Percentiles rank a stretch among this genome's conserved stretches.
phyloP scores from a whole-genome alignment of 495 filamentous ascomycete genomes.

The Xylaria intraflava region DNA sequence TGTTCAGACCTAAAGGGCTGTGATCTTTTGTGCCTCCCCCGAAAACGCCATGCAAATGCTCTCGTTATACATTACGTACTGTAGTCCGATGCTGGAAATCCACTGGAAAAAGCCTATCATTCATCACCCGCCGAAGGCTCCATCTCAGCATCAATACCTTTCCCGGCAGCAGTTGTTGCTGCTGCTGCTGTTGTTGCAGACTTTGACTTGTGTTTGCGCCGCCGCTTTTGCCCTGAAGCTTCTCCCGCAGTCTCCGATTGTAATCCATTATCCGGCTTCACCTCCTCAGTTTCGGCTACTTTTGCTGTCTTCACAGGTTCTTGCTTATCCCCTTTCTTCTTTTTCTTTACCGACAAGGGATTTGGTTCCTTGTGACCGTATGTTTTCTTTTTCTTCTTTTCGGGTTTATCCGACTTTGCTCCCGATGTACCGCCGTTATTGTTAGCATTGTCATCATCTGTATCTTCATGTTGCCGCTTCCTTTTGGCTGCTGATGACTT shows the following conservation, averaged over 20 bases:
- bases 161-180: constrained; percentile 7
- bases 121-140: constrained; percentile 12
- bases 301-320: constrained; percentile 11
- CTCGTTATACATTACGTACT: too few relatives aligned
- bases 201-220: constrained; percentile 36
- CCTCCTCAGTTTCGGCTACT: constrained; percentile 11
- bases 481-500: constrained; percentile 45
- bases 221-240: constrained; percentile 37
- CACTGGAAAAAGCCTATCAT: neutral
- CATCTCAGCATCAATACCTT: constrained; percentile 1
- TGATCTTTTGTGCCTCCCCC: neutral
- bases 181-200: too few relatives aligned
- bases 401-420: constrained; percentile 17
- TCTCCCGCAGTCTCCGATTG: constrained; percentile 8
- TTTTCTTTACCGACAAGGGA: constrained; percentile 83
- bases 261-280: constrained; percentile 1
- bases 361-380: constrained; percentile 77
- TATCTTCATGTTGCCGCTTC: constrained; percentile 46
- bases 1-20: neutral
- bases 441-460: constrained; percentile 26
- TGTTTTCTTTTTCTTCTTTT: constrained; percentile 55
- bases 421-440: constrained; percentile 22
- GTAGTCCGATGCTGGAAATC: constrained; percentile 10
- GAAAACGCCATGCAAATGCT: constrained; percentile 13
- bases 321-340: constrained; percentile 55